Conservation (phyloP, 2,329 filamentous ascomycete species). For the Neonectria magnoliae region DNA sequence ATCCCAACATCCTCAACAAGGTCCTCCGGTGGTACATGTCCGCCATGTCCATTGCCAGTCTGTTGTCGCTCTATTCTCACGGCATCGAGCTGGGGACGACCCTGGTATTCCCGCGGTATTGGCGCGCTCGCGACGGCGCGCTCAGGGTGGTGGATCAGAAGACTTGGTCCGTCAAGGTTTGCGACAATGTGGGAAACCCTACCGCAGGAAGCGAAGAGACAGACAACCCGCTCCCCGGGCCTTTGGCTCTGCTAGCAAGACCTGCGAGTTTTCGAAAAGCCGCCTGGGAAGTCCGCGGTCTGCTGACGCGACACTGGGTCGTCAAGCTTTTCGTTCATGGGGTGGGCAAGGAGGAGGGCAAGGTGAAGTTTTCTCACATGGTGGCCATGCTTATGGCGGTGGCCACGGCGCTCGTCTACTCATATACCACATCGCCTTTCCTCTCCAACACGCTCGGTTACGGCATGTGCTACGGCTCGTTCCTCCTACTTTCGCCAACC, state of each 20-base stretch:
- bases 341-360: constrained; percentile 56
- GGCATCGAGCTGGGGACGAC: constrained; percentile 70
- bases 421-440: constrained; percentile 66
- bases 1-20: constrained; percentile 83
- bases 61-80: constrained; percentile 80
- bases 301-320: constrained; percentile 63
- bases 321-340: constrained; percentile 63
- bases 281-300: constrained; percentile 61
- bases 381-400: constrained; percentile 66
- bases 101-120: constrained; percentile 78
- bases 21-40: constrained; percentile 87
- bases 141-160: constrained; percentile 59
- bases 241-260: constrained; percentile 47
- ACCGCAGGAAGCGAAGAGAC: constrained; percentile 36
- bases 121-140: constrained; percentile 58
- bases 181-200: constrained; percentile 48
- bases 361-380: constrained; percentile 66
- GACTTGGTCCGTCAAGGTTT: constrained; percentile 50
- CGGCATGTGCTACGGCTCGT: constrained; percentile 83
- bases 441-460: constrained; percentile 89
- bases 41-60: constrained; percentile 78
- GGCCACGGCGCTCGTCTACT: constrained; percentile 68
- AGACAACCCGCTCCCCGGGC: constrained; percentile 45
- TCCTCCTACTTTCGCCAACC: constrained; percentile 88
- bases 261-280: constrained; percentile 37